These are phyloP conservation scores for Chrysochromulina tobinii DNA, from an alignment of 78 protist species.

Conservation along the genomic window DNA sequence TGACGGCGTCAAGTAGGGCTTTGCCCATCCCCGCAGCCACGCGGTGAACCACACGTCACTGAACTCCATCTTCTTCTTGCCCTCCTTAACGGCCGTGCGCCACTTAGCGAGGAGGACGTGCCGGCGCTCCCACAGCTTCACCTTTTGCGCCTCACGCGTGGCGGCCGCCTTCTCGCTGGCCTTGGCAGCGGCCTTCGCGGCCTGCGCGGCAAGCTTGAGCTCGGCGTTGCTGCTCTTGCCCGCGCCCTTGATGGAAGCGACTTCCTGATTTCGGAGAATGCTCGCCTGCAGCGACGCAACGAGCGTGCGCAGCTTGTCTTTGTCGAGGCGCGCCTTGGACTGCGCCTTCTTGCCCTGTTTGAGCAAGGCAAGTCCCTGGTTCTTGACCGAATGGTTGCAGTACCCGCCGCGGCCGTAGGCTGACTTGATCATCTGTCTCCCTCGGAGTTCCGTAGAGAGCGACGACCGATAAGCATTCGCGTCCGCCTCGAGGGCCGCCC, in stretches of 20 bases:
- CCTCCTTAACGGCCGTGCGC: no score
- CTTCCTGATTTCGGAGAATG: background rate
- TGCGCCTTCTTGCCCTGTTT: background rate
- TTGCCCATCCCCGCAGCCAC: background rate
- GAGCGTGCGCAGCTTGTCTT: slow-evolving; percentile 28
- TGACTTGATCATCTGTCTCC: background rate
- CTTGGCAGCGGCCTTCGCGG: background rate
- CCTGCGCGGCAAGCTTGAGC: background rate
- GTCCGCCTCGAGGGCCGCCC: background rate
- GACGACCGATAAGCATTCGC: background rate
- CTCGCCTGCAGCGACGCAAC: background rate
- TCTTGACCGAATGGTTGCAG: background rate
- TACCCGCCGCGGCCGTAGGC: slow-evolving; percentile 18
- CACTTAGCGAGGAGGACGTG: background rate
- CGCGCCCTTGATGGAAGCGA: background rate
- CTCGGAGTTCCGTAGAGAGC: background rate
- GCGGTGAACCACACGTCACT: background rate
- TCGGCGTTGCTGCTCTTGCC: background rate
- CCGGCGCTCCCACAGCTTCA: background rate
- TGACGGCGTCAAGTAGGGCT: background rate
- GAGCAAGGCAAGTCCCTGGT: background rate
- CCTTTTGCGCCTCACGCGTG: background rate
- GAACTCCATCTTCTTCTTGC: no score
- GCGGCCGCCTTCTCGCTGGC: background rate
- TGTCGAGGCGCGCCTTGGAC: background rate